A percentile compares a stretch with the other conserved stretches of the same genome.
Evolutionary conservation across 2,329 filamentous ascomycete species (phyloP).

Genomic region (Geosmithia morbida): DNA sequence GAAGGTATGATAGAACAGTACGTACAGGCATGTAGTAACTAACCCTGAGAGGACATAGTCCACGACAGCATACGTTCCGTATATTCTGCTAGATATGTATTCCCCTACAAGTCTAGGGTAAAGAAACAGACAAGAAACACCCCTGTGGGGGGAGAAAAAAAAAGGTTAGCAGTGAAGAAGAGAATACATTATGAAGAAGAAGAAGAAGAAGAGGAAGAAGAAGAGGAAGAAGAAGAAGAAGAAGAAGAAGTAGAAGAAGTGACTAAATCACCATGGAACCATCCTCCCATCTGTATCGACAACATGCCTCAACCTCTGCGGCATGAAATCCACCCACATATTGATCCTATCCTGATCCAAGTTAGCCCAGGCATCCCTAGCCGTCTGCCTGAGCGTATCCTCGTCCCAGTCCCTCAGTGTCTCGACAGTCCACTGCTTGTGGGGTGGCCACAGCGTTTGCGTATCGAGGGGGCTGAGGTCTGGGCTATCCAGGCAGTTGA

Average conservation of each 20-base stretch:
- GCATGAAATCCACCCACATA: constrained; percentile 22
- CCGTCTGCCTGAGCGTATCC: constrained; percentile 15
- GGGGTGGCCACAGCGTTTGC: constrained; percentile 14
- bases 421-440: constrained; percentile 17
- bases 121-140: no score
- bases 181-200: neutral
- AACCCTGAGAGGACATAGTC: no score
- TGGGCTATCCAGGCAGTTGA: constrained; percentile 20
- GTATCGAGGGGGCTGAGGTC: constrained; percentile 19
- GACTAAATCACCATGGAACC: constrained; percentile 15
- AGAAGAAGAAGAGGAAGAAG: neutral
- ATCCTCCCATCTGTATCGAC: constrained; percentile 15
- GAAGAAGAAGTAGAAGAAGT: no score
- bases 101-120: no score
- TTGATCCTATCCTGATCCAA: constrained; percentile 17
- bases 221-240: neutral
- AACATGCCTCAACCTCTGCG: constrained; percentile 15
- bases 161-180: no score
- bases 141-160: neutral
- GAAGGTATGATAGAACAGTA: no score
- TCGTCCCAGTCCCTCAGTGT: constrained; percentile 16
- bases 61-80: no score
- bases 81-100: no score
- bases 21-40: no score
- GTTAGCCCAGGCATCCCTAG: constrained; percentile 13